Percentiles rank a stretch among this genome's conserved stretches.
phyloP scores from a whole-genome alignment of 2,329 filamentous ascomycete genomes.

The Leptographium wingfieldii region DNA sequence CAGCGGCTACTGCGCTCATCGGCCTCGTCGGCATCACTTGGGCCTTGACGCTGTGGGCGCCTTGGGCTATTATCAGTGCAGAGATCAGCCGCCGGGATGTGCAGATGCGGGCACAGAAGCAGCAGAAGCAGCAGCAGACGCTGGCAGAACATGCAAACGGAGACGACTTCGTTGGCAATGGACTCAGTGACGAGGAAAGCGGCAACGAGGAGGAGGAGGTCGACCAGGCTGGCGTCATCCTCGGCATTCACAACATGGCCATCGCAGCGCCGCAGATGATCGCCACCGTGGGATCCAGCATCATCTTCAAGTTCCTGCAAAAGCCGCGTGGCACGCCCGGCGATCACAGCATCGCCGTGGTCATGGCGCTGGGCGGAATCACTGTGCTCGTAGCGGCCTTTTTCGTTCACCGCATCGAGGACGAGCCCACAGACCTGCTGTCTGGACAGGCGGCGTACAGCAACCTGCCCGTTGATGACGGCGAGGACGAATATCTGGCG shows the following conservation, averaged over 20 bases:
- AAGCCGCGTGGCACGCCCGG: slow-evolving; percentile 76
- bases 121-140: slow-evolving; percentile 12
- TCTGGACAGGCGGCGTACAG: slow-evolving; percentile 26
- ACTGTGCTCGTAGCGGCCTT: slow-evolving; percentile 67
- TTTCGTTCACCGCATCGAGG: slow-evolving; percentile 54
- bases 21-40: slow-evolving; percentile 79
- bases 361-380: slow-evolving; percentile 70
- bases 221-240: slow-evolving; percentile 76
- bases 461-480: slow-evolving; percentile 4
- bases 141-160: slow-evolving; percentile 3
- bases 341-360: slow-evolving; percentile 77
- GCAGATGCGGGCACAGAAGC: slow-evolving; percentile 26
- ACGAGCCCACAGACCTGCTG: slow-evolving; percentile 37
- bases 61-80: slow-evolving; percentile 86
- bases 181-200: neutral
- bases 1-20: slow-evolving; percentile 63
- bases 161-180: slow-evolving; percentile 11
- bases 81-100: slow-evolving; percentile 79
- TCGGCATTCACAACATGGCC: slow-evolving; percentile 92
- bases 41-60: slow-evolving; percentile 88
- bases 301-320: slow-evolving; percentile 75
- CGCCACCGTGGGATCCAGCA: slow-evolving; percentile 70
- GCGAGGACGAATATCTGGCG: slow-evolving; percentile 27
- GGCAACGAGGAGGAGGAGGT: slow-evolving; percentile 35
- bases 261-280: slow-evolving; percentile 86